Conservation (phyloP, 805 yeast species). For the Nematodospora valgi region DNA sequence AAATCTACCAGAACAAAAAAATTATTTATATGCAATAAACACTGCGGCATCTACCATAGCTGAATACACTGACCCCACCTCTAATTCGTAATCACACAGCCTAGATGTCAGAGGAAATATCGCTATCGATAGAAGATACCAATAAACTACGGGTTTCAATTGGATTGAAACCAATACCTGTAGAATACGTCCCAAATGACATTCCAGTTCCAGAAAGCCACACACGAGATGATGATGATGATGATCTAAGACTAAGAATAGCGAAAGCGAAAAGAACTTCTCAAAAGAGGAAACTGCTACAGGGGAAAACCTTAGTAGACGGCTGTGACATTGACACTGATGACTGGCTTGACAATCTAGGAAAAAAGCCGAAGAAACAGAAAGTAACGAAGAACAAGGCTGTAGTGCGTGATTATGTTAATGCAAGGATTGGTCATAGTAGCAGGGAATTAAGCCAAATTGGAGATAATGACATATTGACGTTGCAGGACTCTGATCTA, state of each 20-base stretch:
- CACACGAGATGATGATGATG: slow-evolving; percentile 14
- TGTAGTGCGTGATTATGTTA: not conserved
- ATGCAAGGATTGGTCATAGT: slow-evolving; percentile 45
- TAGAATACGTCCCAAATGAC: not conserved
- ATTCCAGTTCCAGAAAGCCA: too few relatives aligned
- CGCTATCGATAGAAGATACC: slow-evolving; percentile 51
- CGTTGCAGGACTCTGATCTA: slow-evolving; percentile 50
- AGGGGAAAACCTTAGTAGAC: slow-evolving; percentile 21
- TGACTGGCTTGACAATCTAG: slow-evolving; percentile 38
- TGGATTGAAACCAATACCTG: slow-evolving; percentile 51
- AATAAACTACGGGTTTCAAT: slow-evolving; percentile 48
- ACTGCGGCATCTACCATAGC: too few relatives aligned
- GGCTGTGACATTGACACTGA: slow-evolving; percentile 29
- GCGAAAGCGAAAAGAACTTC: slow-evolving; percentile 17
- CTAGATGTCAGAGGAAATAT: slow-evolving; percentile 22
- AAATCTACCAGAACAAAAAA: too few relatives aligned
- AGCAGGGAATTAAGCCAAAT: slow-evolving; percentile 35
- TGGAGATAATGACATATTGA: slow-evolving; percentile 47
- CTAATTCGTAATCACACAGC: too few relatives aligned
- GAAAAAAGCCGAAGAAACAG: slow-evolving; percentile 11
- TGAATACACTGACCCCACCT: too few relatives aligned
- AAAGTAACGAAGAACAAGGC: slow-evolving; percentile 2
- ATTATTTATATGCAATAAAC: too few relatives aligned
- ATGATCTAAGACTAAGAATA: slow-evolving; percentile 13
- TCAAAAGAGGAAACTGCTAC: slow-evolving; percentile 18